Percentiles rank a stretch among this genome's conserved stretches.
These are phyloP conservation scores for Stagonosporopsis cucurbitacearum DNA, from an alignment of 2,329 filamentous ascomycete genomes.

Conservation along the genomic window DNA sequence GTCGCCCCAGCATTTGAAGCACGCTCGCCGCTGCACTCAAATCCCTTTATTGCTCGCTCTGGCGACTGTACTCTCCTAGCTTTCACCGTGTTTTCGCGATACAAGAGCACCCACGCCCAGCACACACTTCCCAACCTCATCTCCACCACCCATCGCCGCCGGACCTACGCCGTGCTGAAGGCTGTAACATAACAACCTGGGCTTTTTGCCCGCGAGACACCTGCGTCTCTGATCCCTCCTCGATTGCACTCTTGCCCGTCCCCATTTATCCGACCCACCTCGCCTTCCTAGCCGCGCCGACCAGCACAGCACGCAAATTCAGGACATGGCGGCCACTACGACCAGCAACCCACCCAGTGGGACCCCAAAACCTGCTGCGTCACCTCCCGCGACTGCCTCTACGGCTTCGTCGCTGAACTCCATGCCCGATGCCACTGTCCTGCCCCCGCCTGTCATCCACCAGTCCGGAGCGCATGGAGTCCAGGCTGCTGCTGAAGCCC, in stretches of 20 bases:
- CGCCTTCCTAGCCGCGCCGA: conserved; percentile 23
- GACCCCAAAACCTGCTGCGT: conserved; percentile 37
- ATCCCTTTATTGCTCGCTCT: neutral
- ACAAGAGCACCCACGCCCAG: conserved; percentile 35
- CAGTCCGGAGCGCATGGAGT: conserved; percentile 38
- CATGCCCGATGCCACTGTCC: conserved; percentile 42
- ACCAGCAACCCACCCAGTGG: conserved; percentile 36
- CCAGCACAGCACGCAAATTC: conserved; percentile 22
- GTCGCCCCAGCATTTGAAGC: conserved; percentile 10
- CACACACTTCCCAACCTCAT: conserved; percentile 37
- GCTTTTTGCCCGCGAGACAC: conserved; percentile 51
- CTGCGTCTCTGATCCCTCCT: conserved; percentile 41
- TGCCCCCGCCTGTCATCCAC: conserved; percentile 36
- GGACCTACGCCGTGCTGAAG: conserved; percentile 47
- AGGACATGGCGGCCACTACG: conserved; percentile 44
- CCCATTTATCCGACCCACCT: conserved; percentile 24
- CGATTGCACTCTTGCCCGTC: conserved; percentile 1
- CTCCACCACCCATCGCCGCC: conserved; percentile 37
- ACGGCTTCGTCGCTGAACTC: conserved; percentile 49
- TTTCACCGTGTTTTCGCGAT: conserved; percentile 42
- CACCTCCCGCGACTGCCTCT: conserved; percentile 44
- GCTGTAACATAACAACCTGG: conserved; percentile 46
- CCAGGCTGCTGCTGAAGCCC: conserved; percentile 41
- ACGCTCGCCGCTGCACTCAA: neutral
- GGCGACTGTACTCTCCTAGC: conserved; percentile 4